Evolutionary conservation across 495 filamentous ascomycete genomes (phyloP).

Genomic region (Aspergillus cavernicola): DNA sequence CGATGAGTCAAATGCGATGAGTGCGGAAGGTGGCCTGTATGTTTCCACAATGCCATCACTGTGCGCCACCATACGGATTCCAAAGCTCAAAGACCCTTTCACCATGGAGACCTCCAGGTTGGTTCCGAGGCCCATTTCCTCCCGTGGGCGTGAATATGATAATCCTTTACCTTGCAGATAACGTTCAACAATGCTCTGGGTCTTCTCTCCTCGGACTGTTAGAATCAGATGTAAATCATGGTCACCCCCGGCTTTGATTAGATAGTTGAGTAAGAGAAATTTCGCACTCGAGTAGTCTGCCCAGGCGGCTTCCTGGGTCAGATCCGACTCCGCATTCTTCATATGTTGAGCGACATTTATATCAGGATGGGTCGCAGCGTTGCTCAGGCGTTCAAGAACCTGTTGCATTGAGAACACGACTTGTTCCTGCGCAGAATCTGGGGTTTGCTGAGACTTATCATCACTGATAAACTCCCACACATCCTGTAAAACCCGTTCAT

Average conservation of each 20-base stretch:
- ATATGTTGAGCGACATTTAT: conserved; percentile 43
- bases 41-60: conserved; percentile 34
- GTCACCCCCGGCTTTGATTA: conserved; percentile 42
- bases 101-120: conserved; percentile 32
- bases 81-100: conserved; percentile 44
- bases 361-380: conserved; percentile 52
- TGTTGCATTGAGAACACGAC: conserved; percentile 32
- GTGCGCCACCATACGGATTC: conserved; percentile 39
- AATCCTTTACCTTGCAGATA: conserved; percentile 50
- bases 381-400: conserved; percentile 41
- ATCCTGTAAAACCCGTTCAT: conserved; percentile 31
- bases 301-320: conserved; percentile 49
- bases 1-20: conserved; percentile 51
- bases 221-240: conserved; percentile 47
- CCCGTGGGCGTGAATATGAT: conserved; percentile 38
- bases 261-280: conserved; percentile 52
- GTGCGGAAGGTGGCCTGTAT: conserved; percentile 43
- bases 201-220: conserved; percentile 37
- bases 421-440: conserved; percentile 20
- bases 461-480: conserved; percentile 27
- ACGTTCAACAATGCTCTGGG: conserved; percentile 47
- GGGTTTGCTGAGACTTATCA: conserved; percentile 11
- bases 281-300: conserved; percentile 55
- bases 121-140: conserved; percentile 30
- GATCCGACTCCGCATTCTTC: conserved; percentile 29